phyloP scores from a whole-genome alignment of 306 rosid genomes.

The Erythrophleum fordii region DNA sequence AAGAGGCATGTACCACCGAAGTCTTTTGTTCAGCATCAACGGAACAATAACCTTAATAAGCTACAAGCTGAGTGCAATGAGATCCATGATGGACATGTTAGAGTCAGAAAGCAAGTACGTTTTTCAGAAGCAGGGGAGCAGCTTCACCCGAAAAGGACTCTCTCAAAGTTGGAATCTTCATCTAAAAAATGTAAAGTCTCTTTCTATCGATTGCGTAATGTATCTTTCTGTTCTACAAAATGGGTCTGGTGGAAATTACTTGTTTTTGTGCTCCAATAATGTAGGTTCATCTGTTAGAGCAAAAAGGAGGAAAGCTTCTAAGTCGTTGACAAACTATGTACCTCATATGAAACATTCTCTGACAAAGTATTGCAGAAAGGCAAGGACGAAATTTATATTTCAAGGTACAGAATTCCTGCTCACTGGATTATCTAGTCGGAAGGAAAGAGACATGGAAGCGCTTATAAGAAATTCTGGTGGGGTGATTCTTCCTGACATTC shows the following conservation, averaged over 20 bases:
- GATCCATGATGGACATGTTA: slow-evolving; percentile 41
- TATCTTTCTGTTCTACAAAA: slow-evolving; percentile 23
- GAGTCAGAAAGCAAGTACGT: slow-evolving; percentile 60
- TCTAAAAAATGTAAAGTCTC: slow-evolving; percentile 44
- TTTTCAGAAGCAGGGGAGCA: slow-evolving; percentile 63
- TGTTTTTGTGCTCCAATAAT: slow-evolving; percentile 41
- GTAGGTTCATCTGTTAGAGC: slow-evolving; percentile 57
- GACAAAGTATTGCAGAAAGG: slow-evolving; percentile 41
- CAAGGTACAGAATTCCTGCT: slow-evolving; percentile 77
- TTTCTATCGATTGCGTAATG: neutral
- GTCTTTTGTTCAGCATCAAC: slow-evolving; percentile 44
- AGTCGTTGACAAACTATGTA: slow-evolving; percentile 37
- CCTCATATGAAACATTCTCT: slow-evolving; percentile 37
- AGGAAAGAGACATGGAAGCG: slow-evolving; percentile 61
- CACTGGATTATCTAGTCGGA: slow-evolving; percentile 76
- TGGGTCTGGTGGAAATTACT: neutral
- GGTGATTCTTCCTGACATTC: slow-evolving; percentile 70
- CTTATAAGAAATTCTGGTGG: slow-evolving; percentile 78
- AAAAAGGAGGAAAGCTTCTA: slow-evolving; percentile 49
- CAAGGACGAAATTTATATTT: slow-evolving; percentile 56
- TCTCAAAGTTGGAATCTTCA: slow-evolving; percentile 48
- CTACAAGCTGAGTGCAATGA: slow-evolving; percentile 38
- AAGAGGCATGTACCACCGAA: slow-evolving; percentile 32
- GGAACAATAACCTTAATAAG: slow-evolving; percentile 36
- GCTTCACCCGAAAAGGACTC: slow-evolving; percentile 48